A percentile compares a stretch with the other conserved stretches of the same genome.
phyloP scores from a whole-genome alignment of 1,139 yeast genomes.

The Debaryomycetaceae sp. region DNA sequence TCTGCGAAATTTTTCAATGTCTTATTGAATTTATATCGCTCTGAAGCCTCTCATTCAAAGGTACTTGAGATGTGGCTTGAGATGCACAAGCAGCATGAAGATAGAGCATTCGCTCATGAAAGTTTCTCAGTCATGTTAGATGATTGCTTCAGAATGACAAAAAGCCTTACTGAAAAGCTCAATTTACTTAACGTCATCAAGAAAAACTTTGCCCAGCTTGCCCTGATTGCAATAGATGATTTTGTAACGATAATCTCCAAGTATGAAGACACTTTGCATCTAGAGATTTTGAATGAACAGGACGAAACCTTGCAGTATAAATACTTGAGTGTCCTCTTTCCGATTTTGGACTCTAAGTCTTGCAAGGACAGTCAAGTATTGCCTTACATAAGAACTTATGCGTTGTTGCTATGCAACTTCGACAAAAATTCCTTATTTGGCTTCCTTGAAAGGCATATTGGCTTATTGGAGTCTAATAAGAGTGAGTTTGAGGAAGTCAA shows the following conservation, averaged over 20 bases:
- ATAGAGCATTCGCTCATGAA: slow-evolving; percentile 8
- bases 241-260: slow-evolving; percentile 36
- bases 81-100: slow-evolving; percentile 9
- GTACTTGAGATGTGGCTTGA: slow-evolving; percentile 40
- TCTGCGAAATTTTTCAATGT: slow-evolving; percentile 56
- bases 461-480: slow-evolving; percentile 10
- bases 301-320: slow-evolving; percentile 20
- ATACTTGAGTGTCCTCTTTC: slow-evolving; percentile 26
- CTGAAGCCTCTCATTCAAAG: slow-evolving; percentile 50
- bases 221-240: slow-evolving; percentile 29
- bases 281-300: slow-evolving; percentile 24
- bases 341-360: slow-evolving; percentile 1
- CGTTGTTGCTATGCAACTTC: slow-evolving; percentile 16
- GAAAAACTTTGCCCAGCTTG: slow-evolving; percentile 34
- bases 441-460: slow-evolving; percentile 14
- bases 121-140: slow-evolving; percentile 29
- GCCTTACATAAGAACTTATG: not conserved
- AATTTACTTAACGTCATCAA: slow-evolving; percentile 32
- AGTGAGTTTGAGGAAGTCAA: slow-evolving; percentile 14
- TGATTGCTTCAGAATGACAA: slow-evolving; percentile 33
- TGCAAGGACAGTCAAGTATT: slow-evolving; percentile 23
- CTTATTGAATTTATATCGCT: slow-evolving; percentile 52
- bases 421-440: slow-evolving; percentile 14
- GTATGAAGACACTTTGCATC: slow-evolving; percentile 37
- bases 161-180: slow-evolving; percentile 26